These are phyloP conservation scores for Austropuccinia psidii DNA, from an alignment of 1,284 basidiomycete species.

Conservation along the genomic window DNA sequence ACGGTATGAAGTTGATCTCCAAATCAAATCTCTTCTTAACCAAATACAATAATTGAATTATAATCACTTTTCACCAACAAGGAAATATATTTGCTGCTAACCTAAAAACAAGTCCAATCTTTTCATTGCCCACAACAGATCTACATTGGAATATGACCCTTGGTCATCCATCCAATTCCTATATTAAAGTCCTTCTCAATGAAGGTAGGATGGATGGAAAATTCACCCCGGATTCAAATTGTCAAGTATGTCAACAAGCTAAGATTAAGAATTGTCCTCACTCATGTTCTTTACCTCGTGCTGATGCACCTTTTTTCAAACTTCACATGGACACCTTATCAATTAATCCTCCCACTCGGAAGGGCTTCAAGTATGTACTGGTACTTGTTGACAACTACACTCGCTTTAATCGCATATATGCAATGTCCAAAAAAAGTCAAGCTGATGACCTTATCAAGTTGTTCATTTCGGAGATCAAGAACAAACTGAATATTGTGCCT, in stretches of 20 bases:
- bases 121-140: too few relatives aligned
- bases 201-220: too few relatives aligned
- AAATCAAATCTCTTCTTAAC: too few relatives aligned
- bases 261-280: neutral
- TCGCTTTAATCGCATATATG: neutral
- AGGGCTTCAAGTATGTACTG: neutral
- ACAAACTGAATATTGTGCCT: neutral
- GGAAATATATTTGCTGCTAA: too few relatives aligned
- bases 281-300: neutral
- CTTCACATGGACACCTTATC: neutral
- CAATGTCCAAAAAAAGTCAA: neutral
- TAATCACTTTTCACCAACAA: too few relatives aligned
- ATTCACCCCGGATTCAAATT: too few relatives aligned
- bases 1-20: too few relatives aligned
- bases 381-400: conserved; percentile 2
- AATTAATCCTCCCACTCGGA: neutral
- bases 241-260: neutral
- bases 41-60: too few relatives aligned
- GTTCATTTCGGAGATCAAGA: neutral
- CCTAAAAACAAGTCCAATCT: too few relatives aligned
- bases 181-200: too few relatives aligned
- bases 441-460: neutral
- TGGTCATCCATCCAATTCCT: too few relatives aligned
- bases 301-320: neutral
- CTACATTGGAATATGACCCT: too few relatives aligned